These are phyloP conservation scores for Amoebophrya sp. DNA, from an alignment of 169 alveolate species.

Conservation along the genomic window DNA sequence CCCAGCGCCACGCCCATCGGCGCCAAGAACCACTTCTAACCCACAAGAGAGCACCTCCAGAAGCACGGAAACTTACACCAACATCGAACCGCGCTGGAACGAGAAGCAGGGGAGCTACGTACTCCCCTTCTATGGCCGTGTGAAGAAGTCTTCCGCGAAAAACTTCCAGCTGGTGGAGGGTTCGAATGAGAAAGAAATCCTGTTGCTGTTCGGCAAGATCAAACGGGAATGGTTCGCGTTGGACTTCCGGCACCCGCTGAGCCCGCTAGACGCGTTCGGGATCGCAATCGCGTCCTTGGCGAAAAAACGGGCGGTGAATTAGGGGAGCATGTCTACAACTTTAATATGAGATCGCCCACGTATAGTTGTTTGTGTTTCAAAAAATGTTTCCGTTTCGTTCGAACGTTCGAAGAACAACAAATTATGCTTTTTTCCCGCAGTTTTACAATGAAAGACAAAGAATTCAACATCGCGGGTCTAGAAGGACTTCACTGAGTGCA, in stretches of 20 bases:
- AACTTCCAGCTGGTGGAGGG: slow-evolving; percentile 50
- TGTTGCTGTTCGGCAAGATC: slow-evolving; percentile 57
- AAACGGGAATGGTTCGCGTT: slow-evolving; percentile 53
- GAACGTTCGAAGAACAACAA: no score
- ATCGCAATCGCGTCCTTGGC: slow-evolving; percentile 55
- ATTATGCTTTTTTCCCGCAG: no score
- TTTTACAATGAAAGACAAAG: no score
- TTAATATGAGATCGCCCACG: no score
- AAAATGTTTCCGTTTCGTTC: no score
- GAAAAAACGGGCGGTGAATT: slow-evolving; percentile 55
- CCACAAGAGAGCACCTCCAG: background rate
- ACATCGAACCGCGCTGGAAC: slow-evolving; percentile 56
- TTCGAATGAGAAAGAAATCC: background rate
- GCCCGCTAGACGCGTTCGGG: slow-evolving; percentile 56
- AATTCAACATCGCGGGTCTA: no score
- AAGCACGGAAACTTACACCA: slow-evolving; percentile 32
- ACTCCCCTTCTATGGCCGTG: slow-evolving; percentile 56
- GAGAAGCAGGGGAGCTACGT: slow-evolving; percentile 49
- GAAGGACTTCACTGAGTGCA: no score
- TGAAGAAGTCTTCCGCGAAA: slow-evolving; percentile 53
- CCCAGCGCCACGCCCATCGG: background rate
- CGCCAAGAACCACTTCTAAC: no score
- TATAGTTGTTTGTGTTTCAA: no score
- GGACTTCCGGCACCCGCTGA: slow-evolving; percentile 57
- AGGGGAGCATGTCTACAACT: no score